A percentile compares a stretch with the other conserved stretches of the same genome.
These are phyloP conservation scores for Macrocybe gigantea DNA, from an alignment of 768 basidiomycete genomes.

Conservation along the genomic window DNA sequence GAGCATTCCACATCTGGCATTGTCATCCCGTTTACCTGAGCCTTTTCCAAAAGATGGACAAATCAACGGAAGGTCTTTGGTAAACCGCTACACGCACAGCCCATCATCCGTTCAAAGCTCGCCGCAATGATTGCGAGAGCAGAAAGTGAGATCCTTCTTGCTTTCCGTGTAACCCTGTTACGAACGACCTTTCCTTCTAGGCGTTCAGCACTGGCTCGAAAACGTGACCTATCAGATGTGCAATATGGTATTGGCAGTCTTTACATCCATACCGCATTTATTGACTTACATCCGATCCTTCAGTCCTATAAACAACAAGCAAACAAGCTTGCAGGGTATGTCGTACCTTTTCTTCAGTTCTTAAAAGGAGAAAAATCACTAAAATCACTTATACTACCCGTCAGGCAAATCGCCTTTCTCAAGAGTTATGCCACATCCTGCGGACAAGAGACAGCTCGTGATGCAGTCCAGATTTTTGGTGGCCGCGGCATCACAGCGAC, in stretches of 20 bases:
- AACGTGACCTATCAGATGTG: constrained; percentile 81
- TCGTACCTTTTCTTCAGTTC: constrained; percentile 4
- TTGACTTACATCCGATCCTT: neutral
- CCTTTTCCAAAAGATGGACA: constrained; percentile 53
- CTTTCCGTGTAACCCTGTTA: neutral
- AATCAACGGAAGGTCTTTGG: constrained; percentile 87
- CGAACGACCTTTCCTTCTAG: neutral
- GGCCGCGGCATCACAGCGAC: constrained; percentile 77
- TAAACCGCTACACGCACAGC: constrained; percentile 71
- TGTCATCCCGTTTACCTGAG: neutral
- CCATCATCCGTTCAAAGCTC: constrained; percentile 81
- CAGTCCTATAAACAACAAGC: constrained; percentile 68
- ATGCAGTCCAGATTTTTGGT: constrained; percentile 60
- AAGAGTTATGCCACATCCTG: constrained; percentile 57
- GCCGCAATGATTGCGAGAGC: constrained; percentile 79
- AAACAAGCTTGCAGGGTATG: constrained; percentile 62
- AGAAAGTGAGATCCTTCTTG: constrained; percentile 21
- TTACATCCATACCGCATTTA: neutral
- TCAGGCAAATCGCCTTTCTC: constrained; percentile 60
- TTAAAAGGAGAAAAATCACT: neutral
- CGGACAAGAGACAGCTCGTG: constrained; percentile 56
- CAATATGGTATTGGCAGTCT: constrained; percentile 42
- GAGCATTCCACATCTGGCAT: constrained; percentile 8
- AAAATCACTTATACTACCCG: neutral
- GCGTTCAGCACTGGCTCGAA: constrained; percentile 71